These are phyloP conservation scores for Oryza officinalis DNA, from an alignment of 176 grass and related monocot species.

Conservation along the genomic window DNA sequence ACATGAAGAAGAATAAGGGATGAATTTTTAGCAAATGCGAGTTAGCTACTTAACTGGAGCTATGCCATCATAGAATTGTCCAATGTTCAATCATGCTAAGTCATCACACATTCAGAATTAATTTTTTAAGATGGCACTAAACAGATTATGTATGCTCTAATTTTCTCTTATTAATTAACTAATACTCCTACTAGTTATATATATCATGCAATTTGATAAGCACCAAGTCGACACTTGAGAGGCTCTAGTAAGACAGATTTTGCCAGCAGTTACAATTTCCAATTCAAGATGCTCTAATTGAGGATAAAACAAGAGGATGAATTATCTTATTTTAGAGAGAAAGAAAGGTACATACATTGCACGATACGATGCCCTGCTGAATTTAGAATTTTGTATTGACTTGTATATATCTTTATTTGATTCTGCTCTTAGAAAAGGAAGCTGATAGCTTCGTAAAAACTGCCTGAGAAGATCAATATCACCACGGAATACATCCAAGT, in stretches of 20 bases:
- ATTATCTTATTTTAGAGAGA: neutral
- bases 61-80: neutral
- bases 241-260: neutral
- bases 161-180: neutral
- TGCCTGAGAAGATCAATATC: constrained; percentile 67
- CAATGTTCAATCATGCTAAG: neutral
- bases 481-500: constrained; percentile 88
- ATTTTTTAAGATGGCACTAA: neutral
- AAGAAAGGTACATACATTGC: constrained; percentile 60
- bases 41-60: neutral
- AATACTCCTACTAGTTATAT: neutral
- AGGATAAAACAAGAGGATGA: neutral
- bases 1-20: neutral
- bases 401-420: constrained; percentile 31
- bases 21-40: neutral
- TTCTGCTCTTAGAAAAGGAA: constrained; percentile 65
- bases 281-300: neutral
- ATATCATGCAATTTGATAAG: neutral
- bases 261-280: neutral
- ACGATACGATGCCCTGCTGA: constrained; percentile 68
- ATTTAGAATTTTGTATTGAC: constrained; percentile 51
- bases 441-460: constrained; percentile 67
- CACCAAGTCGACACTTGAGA: neutral
- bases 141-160: neutral
- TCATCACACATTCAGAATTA: neutral